phyloP scores from a whole-genome alignment of 2,329 filamentous ascomycete genomes.

The Beauveria bassiana region DNA sequence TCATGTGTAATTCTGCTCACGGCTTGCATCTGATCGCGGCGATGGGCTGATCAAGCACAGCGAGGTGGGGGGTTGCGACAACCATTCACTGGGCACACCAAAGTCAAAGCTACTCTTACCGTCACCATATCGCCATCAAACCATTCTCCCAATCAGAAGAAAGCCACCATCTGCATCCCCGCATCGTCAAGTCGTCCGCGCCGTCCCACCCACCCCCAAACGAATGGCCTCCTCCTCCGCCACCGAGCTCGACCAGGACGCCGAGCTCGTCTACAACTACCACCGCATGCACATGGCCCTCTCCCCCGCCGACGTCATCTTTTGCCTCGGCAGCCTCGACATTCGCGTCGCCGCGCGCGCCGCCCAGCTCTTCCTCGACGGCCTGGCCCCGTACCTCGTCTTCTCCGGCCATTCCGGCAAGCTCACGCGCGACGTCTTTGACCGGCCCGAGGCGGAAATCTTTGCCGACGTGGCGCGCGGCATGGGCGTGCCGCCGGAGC shows the following conservation, averaged over 20 bases:
- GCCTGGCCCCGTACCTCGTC: slow-evolving; percentile 31
- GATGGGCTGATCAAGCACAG: neutral
- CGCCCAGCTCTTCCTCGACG: slow-evolving; percentile 34
- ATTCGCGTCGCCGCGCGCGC: slow-evolving; percentile 34
- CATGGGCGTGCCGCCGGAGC: slow-evolving; percentile 31
- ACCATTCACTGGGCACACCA: neutral
- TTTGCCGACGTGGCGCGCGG: slow-evolving; percentile 33
- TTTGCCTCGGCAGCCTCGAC: slow-evolving; percentile 41
- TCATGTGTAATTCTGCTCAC: neutral
- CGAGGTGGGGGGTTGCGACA: neutral
- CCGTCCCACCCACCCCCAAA: neutral
- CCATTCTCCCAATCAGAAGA: neutral
- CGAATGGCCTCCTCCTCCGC: neutral
- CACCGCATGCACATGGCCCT: slow-evolving; percentile 32
- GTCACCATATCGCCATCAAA: neutral
- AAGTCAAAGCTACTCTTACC: neutral
- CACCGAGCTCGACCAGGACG: slow-evolving; percentile 21
- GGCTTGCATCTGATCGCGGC: neutral
- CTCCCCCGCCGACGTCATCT: slow-evolving; percentile 32
- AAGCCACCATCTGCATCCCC: neutral
- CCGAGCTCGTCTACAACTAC: slow-evolving; percentile 34
- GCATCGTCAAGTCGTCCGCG: neutral
- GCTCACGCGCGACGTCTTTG: slow-evolving; percentile 32
- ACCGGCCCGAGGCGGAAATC: slow-evolving; percentile 33
- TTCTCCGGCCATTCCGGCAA: slow-evolving; percentile 36